Evolutionary conservation across 176 grass and related monocot species (phyloP).

Genomic region (Carex pumila): DNA sequence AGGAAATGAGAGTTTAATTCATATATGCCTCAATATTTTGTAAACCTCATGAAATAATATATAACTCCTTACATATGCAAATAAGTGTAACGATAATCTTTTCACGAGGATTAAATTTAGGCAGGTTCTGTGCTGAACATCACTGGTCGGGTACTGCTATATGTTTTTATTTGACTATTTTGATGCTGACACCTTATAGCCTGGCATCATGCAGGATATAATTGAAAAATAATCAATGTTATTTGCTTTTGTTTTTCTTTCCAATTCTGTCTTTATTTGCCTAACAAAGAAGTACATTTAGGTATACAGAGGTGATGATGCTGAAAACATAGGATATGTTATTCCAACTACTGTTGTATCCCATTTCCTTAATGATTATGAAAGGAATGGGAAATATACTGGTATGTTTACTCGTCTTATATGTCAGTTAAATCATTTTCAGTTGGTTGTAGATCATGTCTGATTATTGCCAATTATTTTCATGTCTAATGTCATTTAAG

Average conservation of each 20-base stretch:
- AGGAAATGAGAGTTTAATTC: not conserved
- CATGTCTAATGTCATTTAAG: not conserved
- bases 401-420: conserved; percentile 45
- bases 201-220: not conserved
- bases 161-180: conserved; percentile 5
- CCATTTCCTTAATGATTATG: conserved; percentile 94
- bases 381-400: conserved; percentile 92
- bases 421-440: not conserved
- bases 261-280: conserved; percentile 24
- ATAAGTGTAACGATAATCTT: conserved; percentile 3
- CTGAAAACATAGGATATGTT: conserved; percentile 99
- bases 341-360: conserved; percentile 98
- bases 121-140: not conserved
- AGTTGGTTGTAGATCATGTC: not conserved
- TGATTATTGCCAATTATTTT: not conserved
- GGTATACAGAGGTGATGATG: conserved; percentile 86
- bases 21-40: not conserved
- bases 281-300: conserved; percentile 71
- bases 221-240: not conserved
- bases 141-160: not conserved
- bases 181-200: not conserved
- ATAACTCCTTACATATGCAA: not conserved
- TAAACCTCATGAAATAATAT: not conserved
- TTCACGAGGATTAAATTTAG: not conserved
- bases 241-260: not conserved